Conservation (phyloP, 2,329 filamentous ascomycete species). For the Podosphaera leucotricha region DNA sequence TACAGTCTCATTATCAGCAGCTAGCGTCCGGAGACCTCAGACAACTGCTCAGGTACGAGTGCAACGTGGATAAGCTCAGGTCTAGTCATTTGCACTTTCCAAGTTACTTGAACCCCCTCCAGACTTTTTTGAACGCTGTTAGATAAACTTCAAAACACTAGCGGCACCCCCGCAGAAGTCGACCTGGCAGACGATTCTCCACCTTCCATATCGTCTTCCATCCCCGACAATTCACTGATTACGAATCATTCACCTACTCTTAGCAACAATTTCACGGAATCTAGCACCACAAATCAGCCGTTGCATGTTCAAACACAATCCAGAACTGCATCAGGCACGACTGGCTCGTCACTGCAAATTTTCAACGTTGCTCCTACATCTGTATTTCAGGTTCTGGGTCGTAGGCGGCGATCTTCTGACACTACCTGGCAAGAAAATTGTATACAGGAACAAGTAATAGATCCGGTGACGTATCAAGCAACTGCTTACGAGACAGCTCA, state of each 20-base stretch:
- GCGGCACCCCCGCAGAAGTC: conserved; percentile 29
- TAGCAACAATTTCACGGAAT: conserved; percentile 23
- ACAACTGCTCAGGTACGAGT: neutral
- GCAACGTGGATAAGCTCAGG: neutral
- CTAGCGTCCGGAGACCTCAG: neutral
- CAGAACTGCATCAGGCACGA: conserved; percentile 1
- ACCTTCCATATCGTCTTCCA: conserved; percentile 31
- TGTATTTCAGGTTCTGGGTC: conserved; percentile 25
- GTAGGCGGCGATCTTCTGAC: conserved; percentile 26
- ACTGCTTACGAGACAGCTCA: conserved; percentile 2
- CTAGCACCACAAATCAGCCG: conserved; percentile 11
- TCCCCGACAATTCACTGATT: conserved; percentile 41
- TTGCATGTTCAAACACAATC: conserved; percentile 4
- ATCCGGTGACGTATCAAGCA: conserved; percentile 5
- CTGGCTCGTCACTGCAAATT: neutral
- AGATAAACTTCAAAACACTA: conserved; percentile 2
- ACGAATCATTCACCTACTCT: conserved; percentile 27
- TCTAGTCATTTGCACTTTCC: neutral
- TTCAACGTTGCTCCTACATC: neutral
- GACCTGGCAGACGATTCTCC: conserved; percentile 50
- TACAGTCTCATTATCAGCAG: neutral
- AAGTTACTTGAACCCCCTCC: neutral
- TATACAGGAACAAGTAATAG: conserved; percentile 11
- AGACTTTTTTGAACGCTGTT: neutral
- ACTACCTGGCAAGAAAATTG: conserved; percentile 18